phyloP scores from a whole-genome alignment of 805 yeast genomes.

The Diddensiella transvaalensis region DNA sequence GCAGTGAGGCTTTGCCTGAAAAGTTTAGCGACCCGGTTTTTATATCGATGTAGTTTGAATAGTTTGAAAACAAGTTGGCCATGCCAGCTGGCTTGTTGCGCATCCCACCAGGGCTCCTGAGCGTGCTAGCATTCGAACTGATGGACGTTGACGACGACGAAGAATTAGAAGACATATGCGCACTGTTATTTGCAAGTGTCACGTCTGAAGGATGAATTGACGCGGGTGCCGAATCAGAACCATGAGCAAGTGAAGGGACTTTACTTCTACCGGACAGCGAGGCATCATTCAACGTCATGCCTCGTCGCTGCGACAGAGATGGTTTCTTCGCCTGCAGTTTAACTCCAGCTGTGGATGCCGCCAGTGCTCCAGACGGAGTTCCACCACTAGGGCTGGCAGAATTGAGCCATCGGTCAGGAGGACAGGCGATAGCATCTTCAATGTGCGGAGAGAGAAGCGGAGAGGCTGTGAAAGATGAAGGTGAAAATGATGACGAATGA shows the following conservation, averaged over 20 bases:
- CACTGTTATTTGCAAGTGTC: background rate
- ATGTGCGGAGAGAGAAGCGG: constrained; percentile 13
- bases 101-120: constrained; percentile 27
- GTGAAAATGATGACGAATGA: constrained; percentile 1
- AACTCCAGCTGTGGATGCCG: constrained; percentile 25
- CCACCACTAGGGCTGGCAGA: background rate
- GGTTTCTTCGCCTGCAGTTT: constrained; percentile 25
- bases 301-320: constrained; percentile 37
- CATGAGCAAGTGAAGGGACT: constrained; percentile 10
- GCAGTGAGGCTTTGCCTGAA: constrained; percentile 88
- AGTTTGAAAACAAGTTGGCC: constrained; percentile 61
- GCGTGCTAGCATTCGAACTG: constrained; percentile 6
- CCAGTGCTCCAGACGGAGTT: constrained; percentile 28
- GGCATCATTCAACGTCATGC: constrained; percentile 25
- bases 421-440: constrained; percentile 3
- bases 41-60: constrained; percentile 83
- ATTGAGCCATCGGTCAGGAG: background rate
- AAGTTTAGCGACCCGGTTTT: constrained; percentile 89
- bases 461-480: constrained; percentile 8
- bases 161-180: background rate
- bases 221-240: constrained; percentile 3
- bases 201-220: background rate
- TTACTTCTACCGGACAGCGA: constrained; percentile 2
- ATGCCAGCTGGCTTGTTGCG: constrained; percentile 17
- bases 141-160: background rate